Percentiles rank a stretch among this genome's conserved stretches.
phyloP scores from a whole-genome alignment of 192 early-diverging fungal species.

The Gigaspora rosea region DNA sequence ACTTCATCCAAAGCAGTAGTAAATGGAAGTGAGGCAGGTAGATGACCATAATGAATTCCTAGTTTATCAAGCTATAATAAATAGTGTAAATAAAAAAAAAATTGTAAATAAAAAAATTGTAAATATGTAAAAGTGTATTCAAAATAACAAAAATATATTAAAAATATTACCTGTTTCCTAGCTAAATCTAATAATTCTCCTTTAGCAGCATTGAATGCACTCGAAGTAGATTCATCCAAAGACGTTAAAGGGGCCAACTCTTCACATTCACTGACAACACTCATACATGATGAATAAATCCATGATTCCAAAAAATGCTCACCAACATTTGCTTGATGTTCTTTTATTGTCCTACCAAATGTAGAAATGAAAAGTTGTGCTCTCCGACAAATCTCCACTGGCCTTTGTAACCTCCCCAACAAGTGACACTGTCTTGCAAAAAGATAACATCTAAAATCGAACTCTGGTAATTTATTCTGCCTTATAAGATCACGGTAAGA shows the following conservation, averaged over 20 bases:
- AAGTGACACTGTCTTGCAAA: conserved; percentile 90
- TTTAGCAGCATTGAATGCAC: conserved; percentile 70
- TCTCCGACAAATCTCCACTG: conserved; percentile 67
- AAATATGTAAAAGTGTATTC: not conserved
- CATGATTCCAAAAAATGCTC: conserved; percentile 74
- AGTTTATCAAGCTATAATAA: conserved; percentile 70
- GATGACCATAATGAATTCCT: conserved; percentile 58
- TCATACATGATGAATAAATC: conserved; percentile 80
- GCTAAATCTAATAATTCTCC: conserved; percentile 75
- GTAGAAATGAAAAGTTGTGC: conserved; percentile 74
- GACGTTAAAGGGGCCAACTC: conserved; percentile 58
- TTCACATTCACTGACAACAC: conserved; percentile 78
- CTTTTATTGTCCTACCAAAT: conserved; percentile 70
- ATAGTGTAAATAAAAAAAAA: not conserved
- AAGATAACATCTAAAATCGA: conserved; percentile 96
- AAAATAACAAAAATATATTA: not conserved
- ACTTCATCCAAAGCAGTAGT: conserved; percentile 55
- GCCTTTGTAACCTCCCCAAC: conserved; percentile 65
- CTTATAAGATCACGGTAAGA: conserved; percentile 87
- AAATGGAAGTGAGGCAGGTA: conserved; percentile 56
- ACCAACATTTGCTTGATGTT: conserved; percentile 68
- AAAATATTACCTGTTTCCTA: conserved; percentile 64
- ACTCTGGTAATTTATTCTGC: conserved; percentile 88
- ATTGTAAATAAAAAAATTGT: not conserved
- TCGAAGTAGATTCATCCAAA: conserved; percentile 46